phyloP scores from a whole-genome alignment of 2,329 filamentous ascomycete species.

The Fusarium concolor region DNA sequence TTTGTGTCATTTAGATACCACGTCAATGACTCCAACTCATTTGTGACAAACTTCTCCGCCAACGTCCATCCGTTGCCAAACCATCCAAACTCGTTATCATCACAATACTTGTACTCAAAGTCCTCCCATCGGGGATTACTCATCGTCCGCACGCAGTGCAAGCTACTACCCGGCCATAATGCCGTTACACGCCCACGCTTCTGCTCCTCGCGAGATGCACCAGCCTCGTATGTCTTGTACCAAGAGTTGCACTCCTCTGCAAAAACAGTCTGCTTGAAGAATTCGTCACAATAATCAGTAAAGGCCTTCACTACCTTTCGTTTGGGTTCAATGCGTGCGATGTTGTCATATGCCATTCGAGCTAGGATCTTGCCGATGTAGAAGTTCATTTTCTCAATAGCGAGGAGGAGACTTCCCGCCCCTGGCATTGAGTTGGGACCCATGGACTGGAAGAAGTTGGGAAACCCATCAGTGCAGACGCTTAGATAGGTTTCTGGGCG shows the following conservation, averaged over 20 bases:
- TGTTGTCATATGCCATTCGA: slow-evolving; percentile 17
- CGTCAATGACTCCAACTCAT: slow-evolving; percentile 17
- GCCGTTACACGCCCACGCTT: slow-evolving; percentile 6
- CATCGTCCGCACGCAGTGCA: slow-evolving; percentile 11
- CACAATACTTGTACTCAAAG: slow-evolving; percentile 16
- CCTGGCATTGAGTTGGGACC: slow-evolving; percentile 14
- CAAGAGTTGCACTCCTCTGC: slow-evolving; percentile 23
- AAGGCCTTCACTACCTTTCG: background rate
- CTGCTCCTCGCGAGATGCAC: slow-evolving; percentile 8
- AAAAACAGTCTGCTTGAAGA: slow-evolving; percentile 15
- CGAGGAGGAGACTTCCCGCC: background rate
- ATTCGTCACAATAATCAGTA: slow-evolving; percentile 1
- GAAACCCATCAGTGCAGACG: slow-evolving; percentile 21
- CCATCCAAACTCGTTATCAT: slow-evolving; percentile 23
- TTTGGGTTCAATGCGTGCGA: slow-evolving; percentile 8
- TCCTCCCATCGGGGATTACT: slow-evolving; percentile 20
- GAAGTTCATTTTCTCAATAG: slow-evolving; percentile 15
- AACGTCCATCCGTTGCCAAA: slow-evolving; percentile 23
- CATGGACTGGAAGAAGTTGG: slow-evolving; percentile 23
- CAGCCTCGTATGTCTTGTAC: slow-evolving; percentile 18
- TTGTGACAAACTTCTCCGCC: slow-evolving; percentile 12
- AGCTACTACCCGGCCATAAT: slow-evolving; percentile 14
- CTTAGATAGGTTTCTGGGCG: slow-evolving; percentile 23
- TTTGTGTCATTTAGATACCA: slow-evolving; percentile 22
- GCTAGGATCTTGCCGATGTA: slow-evolving; percentile 10